A percentile compares a stretch with the other conserved stretches of the same genome.
These are phyloP conservation scores for Trametes cinnabarina DNA, from an alignment of 768 basidiomycete genomes.

Conservation along the genomic window DNA sequence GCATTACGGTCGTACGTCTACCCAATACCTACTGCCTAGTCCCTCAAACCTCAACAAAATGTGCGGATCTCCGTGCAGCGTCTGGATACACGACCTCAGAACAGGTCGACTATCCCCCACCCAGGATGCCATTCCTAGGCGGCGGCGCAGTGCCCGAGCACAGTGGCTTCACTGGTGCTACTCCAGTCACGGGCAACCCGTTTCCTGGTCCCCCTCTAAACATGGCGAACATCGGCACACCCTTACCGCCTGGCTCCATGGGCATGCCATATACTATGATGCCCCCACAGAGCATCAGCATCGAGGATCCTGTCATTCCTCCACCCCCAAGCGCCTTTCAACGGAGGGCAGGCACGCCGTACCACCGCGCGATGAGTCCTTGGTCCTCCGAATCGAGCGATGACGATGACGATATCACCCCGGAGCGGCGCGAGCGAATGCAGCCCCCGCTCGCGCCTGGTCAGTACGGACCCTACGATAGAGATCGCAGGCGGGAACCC, in stretches of 20 bases:
- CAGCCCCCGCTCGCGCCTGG: slow-evolving; percentile 21
- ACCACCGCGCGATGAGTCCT: background rate
- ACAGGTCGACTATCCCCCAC: slow-evolving; percentile 6
- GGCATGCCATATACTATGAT: slow-evolving; percentile 13
- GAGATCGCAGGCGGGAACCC: slow-evolving; percentile 4
- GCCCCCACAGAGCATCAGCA: background rate
- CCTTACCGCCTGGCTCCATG: background rate
- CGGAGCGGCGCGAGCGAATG: slow-evolving; percentile 5
- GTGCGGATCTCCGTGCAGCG: background rate
- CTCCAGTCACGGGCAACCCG: slow-evolving; percentile 12
- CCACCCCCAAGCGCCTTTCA: slow-evolving; percentile 4
- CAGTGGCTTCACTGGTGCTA: slow-evolving; percentile 2
- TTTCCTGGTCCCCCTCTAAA: slow-evolving; percentile 11
- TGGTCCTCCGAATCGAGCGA: slow-evolving; percentile 3
- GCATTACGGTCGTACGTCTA: background rate
- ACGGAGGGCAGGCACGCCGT: slow-evolving; percentile 14
- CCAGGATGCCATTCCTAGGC: background rate
- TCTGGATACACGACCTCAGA: background rate
- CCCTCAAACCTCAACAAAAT: background rate
- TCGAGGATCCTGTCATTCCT: slow-evolving; percentile 18
- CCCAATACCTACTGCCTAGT: background rate
- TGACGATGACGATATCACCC: slow-evolving; percentile 5
- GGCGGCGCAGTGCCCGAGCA: slow-evolving; percentile 12
- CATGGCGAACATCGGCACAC: slow-evolving; percentile 1
- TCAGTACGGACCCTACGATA: slow-evolving; percentile 23